Conservation (phyloP, 495 filamentous ascomycete genomes). For the Hypoxylon fragiforme region DNA sequence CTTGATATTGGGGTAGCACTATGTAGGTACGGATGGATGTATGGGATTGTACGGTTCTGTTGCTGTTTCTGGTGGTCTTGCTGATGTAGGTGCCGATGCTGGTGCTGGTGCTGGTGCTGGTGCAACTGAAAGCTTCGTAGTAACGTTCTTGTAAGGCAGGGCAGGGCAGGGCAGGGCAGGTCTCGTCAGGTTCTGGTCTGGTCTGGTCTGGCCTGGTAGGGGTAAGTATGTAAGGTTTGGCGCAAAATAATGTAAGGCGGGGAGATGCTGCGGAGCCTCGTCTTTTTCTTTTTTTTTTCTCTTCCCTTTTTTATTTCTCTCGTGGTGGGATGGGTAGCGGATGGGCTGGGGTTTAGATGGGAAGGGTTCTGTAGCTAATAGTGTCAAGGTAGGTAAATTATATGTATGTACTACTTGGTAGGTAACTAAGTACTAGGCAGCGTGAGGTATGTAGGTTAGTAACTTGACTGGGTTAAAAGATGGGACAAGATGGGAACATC, state of each 20-base stretch:
- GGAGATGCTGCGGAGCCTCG: slow-evolving; percentile 33
- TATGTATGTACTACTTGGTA: no score
- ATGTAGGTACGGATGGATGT: not conserved
- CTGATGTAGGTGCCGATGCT: not conserved
- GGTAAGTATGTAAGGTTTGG: slow-evolving; percentile 22
- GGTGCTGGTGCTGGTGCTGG: slow-evolving; percentile 14
- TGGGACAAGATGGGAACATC: no score
- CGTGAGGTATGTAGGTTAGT: no score
- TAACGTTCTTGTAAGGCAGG: slow-evolving; percentile 33
- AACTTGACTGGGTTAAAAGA: no score
- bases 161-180: no score
- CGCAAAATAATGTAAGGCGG: slow-evolving; percentile 36
- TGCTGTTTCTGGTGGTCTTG: not conserved
- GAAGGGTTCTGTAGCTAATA: not conserved
- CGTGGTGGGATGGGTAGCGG: slow-evolving; percentile 3
- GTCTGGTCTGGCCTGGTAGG: slow-evolving; percentile 11
- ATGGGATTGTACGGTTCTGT: not conserved
- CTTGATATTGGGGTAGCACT: slow-evolving; percentile 26
- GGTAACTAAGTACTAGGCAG: no score
- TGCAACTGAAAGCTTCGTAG: no score
- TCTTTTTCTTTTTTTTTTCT: slow-evolving; percentile 12
- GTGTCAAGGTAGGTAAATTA: no score
- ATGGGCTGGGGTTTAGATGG: not conserved
- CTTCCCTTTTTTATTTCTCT: not conserved
- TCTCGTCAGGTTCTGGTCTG: no score